Evolutionary conservation across 2,329 filamentous ascomycete species (phyloP).

Genomic region (Diaporthe sp.): DNA sequence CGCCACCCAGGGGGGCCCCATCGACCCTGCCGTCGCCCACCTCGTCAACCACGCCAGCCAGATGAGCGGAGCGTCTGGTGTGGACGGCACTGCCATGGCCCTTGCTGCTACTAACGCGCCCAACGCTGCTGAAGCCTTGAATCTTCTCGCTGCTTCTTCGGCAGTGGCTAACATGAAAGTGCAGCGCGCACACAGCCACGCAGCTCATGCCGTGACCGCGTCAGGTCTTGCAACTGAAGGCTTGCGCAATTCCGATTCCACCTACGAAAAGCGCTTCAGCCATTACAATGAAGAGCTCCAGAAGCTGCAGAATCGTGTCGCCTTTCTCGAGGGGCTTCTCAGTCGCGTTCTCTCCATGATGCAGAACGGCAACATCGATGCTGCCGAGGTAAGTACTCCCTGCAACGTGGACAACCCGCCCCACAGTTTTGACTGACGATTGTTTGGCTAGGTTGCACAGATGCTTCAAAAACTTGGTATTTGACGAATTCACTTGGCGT

Average conservation of each 20-base stretch:
- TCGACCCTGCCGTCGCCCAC: background rate
- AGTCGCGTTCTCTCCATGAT: background rate
- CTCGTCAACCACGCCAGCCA: constrained; percentile 5
- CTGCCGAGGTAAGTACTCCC: background rate
- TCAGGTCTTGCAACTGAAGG: background rate
- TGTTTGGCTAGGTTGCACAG: background rate
- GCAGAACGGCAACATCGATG: constrained; percentile 14
- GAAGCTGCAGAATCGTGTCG: background rate
- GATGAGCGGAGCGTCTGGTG: background rate
- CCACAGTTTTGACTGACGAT: background rate
- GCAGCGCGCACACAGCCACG: background rate
- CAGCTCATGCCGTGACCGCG: background rate
- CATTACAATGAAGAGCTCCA: background rate
- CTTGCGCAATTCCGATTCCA: background rate
- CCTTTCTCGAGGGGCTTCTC: background rate
- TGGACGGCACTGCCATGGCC: constrained; percentile 4
- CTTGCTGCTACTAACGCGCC: background rate
- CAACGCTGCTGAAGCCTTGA: background rate
- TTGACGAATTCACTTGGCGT: background rate
- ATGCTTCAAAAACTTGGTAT: background rate
- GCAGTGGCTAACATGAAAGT: background rate
- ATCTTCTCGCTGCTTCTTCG: background rate
- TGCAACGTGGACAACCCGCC: too few species aligned
- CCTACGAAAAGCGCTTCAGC: background rate
- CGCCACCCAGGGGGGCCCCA: background rate